A percentile compares a stretch with the other conserved stretches of the same genome.
phyloP scores from a whole-genome alignment of 257 asterid species.

The Schizonepeta tenuifolia region DNA sequence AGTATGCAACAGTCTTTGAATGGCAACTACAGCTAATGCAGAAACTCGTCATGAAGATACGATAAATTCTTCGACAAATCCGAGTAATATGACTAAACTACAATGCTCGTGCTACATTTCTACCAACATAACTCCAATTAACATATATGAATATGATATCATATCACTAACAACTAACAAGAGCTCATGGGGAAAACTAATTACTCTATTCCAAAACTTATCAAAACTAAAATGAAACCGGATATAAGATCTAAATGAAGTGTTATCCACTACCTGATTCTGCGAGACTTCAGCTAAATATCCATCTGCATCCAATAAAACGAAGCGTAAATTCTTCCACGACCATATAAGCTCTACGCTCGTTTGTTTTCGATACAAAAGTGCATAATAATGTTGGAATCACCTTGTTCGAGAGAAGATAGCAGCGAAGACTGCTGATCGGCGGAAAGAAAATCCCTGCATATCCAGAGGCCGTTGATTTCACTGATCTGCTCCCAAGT shows the following conservation, averaged over 20 bases:
- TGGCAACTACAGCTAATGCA: not conserved
- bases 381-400: not conserved
- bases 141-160: not conserved
- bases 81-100: not conserved
- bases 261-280: conserved; percentile 62
- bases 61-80: not conserved
- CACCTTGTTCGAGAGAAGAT: conserved; percentile 66
- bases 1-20: not conserved
- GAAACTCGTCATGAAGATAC: not conserved
- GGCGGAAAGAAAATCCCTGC: conserved; percentile 64
- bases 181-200: not conserved
- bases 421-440: conserved; percentile 67
- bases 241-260: not conserved
- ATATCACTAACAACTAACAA: not conserved
- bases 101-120: not conserved
- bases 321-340: conserved; percentile 24
- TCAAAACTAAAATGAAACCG: not conserved
- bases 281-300: conserved; percentile 61
- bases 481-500: conserved; percentile 65
- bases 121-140: not conserved
- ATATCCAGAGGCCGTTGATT: conserved; percentile 80
- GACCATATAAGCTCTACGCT: not conserved
- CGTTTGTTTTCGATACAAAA: not conserved
- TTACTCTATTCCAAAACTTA: not conserved
- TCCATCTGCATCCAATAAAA: conserved; percentile 70